Evolutionary conservation across 805 yeast species (phyloP), one percentile per base, ranked within the genome.

Genomic region (Candida lessepsii): DNA sequence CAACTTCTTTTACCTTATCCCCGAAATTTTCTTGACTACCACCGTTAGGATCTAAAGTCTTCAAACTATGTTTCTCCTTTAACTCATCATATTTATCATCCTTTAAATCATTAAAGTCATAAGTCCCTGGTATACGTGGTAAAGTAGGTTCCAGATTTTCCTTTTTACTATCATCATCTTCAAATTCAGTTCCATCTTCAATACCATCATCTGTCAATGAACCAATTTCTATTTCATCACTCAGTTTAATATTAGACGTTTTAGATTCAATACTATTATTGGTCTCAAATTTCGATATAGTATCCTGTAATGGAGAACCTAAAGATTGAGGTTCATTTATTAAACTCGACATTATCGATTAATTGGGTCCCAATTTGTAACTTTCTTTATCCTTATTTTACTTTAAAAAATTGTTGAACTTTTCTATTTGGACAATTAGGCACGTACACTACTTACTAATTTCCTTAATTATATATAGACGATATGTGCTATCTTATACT

Each of bases 31-130:
- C 32, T 26, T 20, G 13, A 9, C 13, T 8, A 24, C 27, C 63
- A 43, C 61, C 68, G 0, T 73, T 75, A 2, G 79, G 79, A 49
- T 75, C 79, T 57, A 74, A 58, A 2, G 75, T 70, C 27, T 65
- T 52, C 36, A 45, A 57, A 25, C 33, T 35, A 9, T 6, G 35
- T 26, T n/a, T 25, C 10, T 24, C 30, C 25, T 38, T 26, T 15
- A 29, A 25, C 5, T 30, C 35, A 20, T 28, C 35, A 14, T 31
- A 18, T 17, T 39, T 19, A 13, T 35, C 44, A 25, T 33, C 36
- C 26, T 44, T 49, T n/a, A 53, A 35, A 31, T 51, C 56, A 25
- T 45, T 46, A 11, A 56, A 49, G 39, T 53, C 57, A 33, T 46
- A 56, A 9, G 56, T 50, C 3, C 51, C 60, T 9, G 60, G 60